A percentile compares a stretch with the other conserved stretches of the same genome.
phyloP scores from a whole-genome alignment of 306 rosid species.

The Quercus rubra region DNA sequence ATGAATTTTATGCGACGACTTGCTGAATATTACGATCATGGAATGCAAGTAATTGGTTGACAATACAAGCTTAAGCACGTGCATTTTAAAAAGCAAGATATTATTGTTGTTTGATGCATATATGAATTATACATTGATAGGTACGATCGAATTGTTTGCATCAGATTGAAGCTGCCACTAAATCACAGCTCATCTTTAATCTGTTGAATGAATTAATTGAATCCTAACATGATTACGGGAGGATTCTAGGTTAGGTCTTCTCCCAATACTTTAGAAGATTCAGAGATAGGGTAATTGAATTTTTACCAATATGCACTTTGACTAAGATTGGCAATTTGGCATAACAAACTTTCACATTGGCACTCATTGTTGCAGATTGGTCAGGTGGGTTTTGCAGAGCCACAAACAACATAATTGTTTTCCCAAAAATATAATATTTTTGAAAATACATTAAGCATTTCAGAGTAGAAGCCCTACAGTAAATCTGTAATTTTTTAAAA shows the following conservation, averaged over 20 bases:
- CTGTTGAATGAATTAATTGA: background rate
- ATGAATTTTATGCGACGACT: background rate
- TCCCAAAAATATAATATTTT: background rate
- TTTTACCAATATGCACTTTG: background rate
- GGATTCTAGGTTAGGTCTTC: background rate
- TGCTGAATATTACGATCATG: no score
- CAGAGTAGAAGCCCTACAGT: no score
- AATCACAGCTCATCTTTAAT: no score
- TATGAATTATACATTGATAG: background rate
- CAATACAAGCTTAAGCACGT: background rate
- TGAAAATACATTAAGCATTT: background rate
- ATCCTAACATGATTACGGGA: background rate
- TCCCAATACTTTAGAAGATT: background rate
- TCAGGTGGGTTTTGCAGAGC: background rate
- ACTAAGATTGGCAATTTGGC: background rate
- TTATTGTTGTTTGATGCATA: background rate
- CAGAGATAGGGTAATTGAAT: background rate
- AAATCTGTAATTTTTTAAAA: no score
- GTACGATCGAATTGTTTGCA: background rate
- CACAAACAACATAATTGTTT: background rate
- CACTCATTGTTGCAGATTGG: background rate
- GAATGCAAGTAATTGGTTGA: background rate
- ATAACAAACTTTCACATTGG: background rate
- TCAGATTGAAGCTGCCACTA: no score
- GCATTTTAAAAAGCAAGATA: background rate